Base-by-base conservation (phyloP, 176 grass and related monocot genomes). In the Rhipidocladum racemiflorum region DNA sequence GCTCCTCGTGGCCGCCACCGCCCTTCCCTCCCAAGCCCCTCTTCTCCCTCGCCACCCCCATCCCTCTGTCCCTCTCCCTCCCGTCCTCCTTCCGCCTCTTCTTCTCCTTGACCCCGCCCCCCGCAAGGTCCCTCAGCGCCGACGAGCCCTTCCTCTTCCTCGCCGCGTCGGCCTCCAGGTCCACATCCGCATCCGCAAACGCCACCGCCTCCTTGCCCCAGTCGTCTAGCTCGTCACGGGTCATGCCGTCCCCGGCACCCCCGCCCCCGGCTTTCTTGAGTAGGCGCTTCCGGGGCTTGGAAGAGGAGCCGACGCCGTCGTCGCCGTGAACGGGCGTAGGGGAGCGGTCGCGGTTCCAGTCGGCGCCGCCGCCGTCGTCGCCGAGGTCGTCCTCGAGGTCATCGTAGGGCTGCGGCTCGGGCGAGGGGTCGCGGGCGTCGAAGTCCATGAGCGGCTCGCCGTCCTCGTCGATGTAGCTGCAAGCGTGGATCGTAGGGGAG, bases 401-500 rank as follows among this genome's bases (percentile, higher is more conserved):
- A 36, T 88, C 85, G 84, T 74, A 89, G 17, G 74, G 56, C 48
- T 77, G 74, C 20, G 63, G 82, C 50, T 81, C 75, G 2, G 80
- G 62, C 2, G 88, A 38, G 29, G 50, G 8, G 50, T 80, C 85
- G 14, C 79, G 87, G 35, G 75, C 83, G 43, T 95, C 89, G 12
- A 80, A 77, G 84, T 95, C 89, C 92, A 98, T 85, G 70, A 93
- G 76, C 35, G 87, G 78, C 82, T 93, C 96, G 17, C 96, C 96
- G 35, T 98, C 92, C 46, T 98, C 96, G 63, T 98, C 92, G 72
- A 82, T 78, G 67, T 88, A 93, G 10, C 92, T 98, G 90, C 46
- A 20, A 23, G 42, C 17, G 53, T 12, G 53, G 74, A 69, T 36
- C 70, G 38, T 43, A 39, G 65, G 66, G 32, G 23, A 36, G 20